Evolutionary conservation across 352 stramenopile genomes (phyloP), one percentile per base, ranked within the genome.

Genomic region (Peronospora belbahrii): DNA sequence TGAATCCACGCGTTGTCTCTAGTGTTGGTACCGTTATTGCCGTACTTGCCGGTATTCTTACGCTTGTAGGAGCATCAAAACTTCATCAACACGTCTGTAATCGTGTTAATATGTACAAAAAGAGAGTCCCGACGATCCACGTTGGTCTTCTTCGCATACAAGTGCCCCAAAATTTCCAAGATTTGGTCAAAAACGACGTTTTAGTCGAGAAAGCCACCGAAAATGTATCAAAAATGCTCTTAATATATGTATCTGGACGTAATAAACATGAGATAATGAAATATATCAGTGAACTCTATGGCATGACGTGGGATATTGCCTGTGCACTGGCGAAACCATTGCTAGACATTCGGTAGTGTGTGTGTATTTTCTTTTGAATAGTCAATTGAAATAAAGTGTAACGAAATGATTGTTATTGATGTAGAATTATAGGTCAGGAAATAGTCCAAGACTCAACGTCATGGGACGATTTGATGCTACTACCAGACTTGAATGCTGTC

Each of bases 271-370:
- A 80, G 52, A 61, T 77, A 44, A 50, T 91, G 37, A 83, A 83
- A 56, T 91, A 85, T 67, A 71, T 65, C 49, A 86, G 79, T 56
- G 67, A 91, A 44, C 62, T 91, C 18, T 88, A 88, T 60, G 67
- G 62, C 15, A 51, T 85, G 47, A 62, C 76, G 20, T 91, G 79
- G 79, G 77, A 91, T 46, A 52, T 85, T 17, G 70, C 63, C 15
- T 83, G 70, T 27, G 31, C 69, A 9, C 45, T 71, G 34, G 59
- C 46, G 35, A 88, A 88, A 35, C 56, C 62, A n/a, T 47, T 74
- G 17, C 56, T 91, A 18, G 76, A 88, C 42, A 80, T 85, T 30
- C 64, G 65, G 69, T 81, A 50, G 23, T 54, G 14, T 10, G 2
- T 28, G n/a, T 28, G 3, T 4, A 41, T 40, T 24, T 11, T 24